A percentile compares a stretch with the other conserved stretches of the same genome.
phyloP scores from a whole-genome alignment of 306 rosid genomes.

The Casuarina glauca region DNA sequence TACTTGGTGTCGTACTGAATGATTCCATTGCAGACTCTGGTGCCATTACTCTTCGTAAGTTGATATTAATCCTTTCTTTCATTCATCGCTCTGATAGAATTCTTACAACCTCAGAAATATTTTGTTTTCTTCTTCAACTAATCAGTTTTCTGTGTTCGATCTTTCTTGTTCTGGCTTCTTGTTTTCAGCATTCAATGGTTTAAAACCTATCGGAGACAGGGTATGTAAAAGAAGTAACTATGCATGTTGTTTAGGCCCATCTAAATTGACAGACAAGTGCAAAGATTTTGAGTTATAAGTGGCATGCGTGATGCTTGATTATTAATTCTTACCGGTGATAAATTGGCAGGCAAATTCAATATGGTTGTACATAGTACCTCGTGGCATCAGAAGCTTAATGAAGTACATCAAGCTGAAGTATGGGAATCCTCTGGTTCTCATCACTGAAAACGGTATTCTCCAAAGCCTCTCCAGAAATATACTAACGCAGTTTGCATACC shows the following conservation, averaged over 20 bases:
- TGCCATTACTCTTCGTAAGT: constrained; percentile 74
- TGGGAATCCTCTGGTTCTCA: constrained; percentile 70
- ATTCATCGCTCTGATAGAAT: not conserved
- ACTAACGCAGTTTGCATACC: not conserved
- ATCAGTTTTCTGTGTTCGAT: not conserved
- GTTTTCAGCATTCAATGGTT: constrained; percentile 70
- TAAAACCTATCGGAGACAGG: constrained; percentile 63
- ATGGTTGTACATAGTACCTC: constrained; percentile 86
- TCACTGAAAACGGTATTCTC: constrained; percentile 81
- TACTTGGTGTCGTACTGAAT: constrained; percentile 35
- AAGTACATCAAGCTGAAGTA: constrained; percentile 69
- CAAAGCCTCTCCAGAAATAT: constrained; percentile 14
- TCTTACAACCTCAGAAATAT: constrained; percentile 1
- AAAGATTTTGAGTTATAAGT: too few relatives aligned
- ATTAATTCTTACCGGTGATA: not conserved
- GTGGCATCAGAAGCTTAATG: constrained; percentile 70
- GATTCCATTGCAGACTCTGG: constrained; percentile 71
- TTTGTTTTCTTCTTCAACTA: not conserved
- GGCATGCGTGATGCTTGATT: not conserved
- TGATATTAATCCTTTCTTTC: not conserved
- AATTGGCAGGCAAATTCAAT: constrained; percentile 65
- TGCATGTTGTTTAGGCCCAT: too few relatives aligned
- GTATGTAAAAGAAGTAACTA: constrained; percentile 34
- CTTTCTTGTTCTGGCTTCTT: not conserved
- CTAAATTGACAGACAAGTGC: too few relatives aligned